phyloP scores from a whole-genome alignment of 192 early-diverging fungal genomes.

The Linnemannia zychae region DNA sequence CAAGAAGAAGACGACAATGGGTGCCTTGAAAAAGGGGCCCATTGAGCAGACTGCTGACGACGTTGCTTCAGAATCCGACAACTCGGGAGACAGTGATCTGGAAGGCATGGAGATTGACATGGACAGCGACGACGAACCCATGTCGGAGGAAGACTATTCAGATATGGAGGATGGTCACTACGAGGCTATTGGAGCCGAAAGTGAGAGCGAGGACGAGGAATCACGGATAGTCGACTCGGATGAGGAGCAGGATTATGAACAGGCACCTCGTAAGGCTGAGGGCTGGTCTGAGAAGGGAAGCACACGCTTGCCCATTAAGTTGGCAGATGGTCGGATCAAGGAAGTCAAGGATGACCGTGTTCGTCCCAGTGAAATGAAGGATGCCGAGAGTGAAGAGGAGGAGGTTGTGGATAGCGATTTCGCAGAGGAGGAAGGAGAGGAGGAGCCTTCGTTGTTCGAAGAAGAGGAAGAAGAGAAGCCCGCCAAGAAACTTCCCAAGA shows the following conservation, averaged over 20 bases:
- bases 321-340: slow-evolving; percentile 71
- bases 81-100: slow-evolving; percentile 37
- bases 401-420: slow-evolving; percentile 50
- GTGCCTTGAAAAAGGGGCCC: slow-evolving; percentile 48
- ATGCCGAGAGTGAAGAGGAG: slow-evolving; percentile 13
- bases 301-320: slow-evolving; percentile 78
- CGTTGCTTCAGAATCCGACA: slow-evolving; percentile 35
- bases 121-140: slow-evolving; percentile 65
- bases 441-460: slow-evolving; percentile 33
- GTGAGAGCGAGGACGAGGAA: slow-evolving; percentile 27
- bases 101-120: slow-evolving; percentile 67
- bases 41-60: slow-evolving; percentile 53
- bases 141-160: slow-evolving; percentile 59
- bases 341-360: slow-evolving; percentile 57
- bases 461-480: slow-evolving; percentile 44
- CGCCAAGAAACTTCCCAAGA: slow-evolving; percentile 64
- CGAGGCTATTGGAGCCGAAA: slow-evolving; percentile 33
- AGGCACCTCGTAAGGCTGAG: slow-evolving; percentile 63
- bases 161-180: slow-evolving; percentile 62
- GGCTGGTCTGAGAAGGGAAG: slow-evolving; percentile 71
- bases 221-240: slow-evolving; percentile 53
- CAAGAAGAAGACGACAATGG: slow-evolving; percentile 54
- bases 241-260: slow-evolving; percentile 79
- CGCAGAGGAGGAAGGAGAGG: slow-evolving; percentile 27
- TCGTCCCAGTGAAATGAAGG: slow-evolving; percentile 43